These are phyloP conservation scores for Kentomonas sorsogonicus DNA, from an alignment of 208 protist species.

Conservation along the genomic window DNA sequence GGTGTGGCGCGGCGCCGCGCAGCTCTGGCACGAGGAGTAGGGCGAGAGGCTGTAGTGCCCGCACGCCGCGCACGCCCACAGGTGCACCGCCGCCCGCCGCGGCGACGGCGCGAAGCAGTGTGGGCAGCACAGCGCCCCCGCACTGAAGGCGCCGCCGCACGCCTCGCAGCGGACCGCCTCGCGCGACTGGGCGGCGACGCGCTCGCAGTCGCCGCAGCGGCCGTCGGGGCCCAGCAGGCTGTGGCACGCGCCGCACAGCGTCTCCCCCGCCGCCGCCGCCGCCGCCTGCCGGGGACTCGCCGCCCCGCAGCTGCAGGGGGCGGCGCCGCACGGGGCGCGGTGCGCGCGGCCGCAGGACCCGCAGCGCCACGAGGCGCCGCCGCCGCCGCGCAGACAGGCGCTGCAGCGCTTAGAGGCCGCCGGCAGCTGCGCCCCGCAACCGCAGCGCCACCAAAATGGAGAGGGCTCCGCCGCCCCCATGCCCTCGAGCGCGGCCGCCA, in stretches of 20 bases:
- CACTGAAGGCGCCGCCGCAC: conserved; percentile 30
- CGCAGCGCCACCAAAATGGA: conserved; percentile 72
- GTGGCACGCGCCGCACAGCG: conserved; percentile 2
- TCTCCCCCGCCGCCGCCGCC: not conserved
- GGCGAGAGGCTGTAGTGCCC: conserved; percentile 56
- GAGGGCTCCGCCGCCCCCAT: conserved; percentile 31
- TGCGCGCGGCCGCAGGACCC: conserved; percentile 21
- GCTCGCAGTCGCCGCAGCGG: conserved; percentile 36
- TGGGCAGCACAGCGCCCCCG: conserved; percentile 51
- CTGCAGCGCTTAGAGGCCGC: conserved; percentile 53
- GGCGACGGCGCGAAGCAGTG: conserved; percentile 42
- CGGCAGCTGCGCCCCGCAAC: conserved; percentile 54
- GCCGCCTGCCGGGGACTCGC: conserved; percentile 16
- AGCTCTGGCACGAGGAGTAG: conserved; percentile 58
- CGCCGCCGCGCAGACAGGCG: conserved; percentile 41
- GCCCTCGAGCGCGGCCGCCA: conserved; percentile 24
- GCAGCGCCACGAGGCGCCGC: conserved; percentile 56
- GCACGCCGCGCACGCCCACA: conserved; percentile 69
- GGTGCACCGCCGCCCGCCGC: conserved; percentile 21
- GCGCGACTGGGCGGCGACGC: conserved; percentile 13
- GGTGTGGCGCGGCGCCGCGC: conserved; percentile 22
- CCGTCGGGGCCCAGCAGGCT: conserved; percentile 10
- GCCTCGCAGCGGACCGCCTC: conserved; percentile 18
- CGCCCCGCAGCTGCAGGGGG: conserved; percentile 21
- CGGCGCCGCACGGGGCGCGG: not conserved